A percentile compares a stretch with the other conserved stretches of the same genome.
Evolutionary conservation across 2,329 filamentous ascomycete species (phyloP).

Genomic region (Pseudocercospora eumusae): DNA sequence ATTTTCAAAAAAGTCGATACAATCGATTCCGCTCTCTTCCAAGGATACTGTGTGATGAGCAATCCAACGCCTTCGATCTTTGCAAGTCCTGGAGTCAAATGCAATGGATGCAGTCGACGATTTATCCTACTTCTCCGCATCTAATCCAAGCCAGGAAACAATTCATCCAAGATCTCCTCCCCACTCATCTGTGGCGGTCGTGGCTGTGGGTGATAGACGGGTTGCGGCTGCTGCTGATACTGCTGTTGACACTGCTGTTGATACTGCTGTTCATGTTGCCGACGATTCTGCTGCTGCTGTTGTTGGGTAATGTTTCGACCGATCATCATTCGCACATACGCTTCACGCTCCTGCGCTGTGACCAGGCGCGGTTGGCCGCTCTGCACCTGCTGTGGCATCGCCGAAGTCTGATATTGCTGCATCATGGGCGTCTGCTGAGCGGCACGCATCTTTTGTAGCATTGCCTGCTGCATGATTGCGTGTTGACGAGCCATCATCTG

Average conservation of each 20-base stretch:
- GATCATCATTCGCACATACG: not conserved
- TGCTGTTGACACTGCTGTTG: not conserved
- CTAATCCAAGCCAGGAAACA: not conserved
- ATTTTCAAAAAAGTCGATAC: too few species aligned
- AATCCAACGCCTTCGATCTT: too few species aligned
- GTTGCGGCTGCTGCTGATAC: not conserved
- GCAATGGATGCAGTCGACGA: too few species aligned
- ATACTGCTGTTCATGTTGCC: not conserved
- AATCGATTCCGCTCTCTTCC: too few species aligned
- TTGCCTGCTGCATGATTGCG: not conserved
- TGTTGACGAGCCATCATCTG: not conserved
- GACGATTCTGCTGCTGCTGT: not conserved
- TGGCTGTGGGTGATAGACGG: not conserved
- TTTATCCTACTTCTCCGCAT: not conserved
- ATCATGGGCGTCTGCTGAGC: not conserved
- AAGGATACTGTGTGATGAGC: too few species aligned
- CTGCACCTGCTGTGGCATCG: not conserved
- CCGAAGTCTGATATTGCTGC: not conserved
- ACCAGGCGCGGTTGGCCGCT: not conserved
- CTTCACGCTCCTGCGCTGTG: not conserved
- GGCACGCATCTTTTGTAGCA: not conserved
- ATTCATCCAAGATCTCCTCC: not conserved
- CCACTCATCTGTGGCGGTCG: not conserved
- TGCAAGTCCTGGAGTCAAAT: too few species aligned
- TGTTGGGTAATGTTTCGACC: not conserved